Evolutionary conservation across 805 yeast genomes (phyloP).

Genomic region (Metschnikowia proteae): DNA sequence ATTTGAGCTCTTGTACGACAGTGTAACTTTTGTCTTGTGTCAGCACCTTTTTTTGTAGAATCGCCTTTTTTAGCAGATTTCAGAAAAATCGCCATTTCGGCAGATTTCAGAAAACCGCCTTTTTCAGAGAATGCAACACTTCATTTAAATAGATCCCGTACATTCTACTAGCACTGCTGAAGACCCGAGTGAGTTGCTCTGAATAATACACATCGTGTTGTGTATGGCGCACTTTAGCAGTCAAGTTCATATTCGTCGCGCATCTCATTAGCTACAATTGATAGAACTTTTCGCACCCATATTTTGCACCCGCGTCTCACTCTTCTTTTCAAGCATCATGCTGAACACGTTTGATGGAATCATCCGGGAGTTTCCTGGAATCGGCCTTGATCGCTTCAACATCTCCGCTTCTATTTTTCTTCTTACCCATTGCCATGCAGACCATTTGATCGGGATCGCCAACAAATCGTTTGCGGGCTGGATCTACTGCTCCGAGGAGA

Average conservation of each 20-base stretch:
- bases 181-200: no score
- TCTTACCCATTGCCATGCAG: constrained; percentile 54
- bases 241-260: background rate
- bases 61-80: no score
- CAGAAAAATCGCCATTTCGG: no score
- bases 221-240: background rate
- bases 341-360: constrained; percentile 38
- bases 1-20: no score
- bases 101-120: no score
- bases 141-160: no score
- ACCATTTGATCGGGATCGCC: constrained; percentile 49
- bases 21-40: no score
- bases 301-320: constrained; percentile 10
- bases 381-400: constrained; percentile 38
- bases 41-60: no score
- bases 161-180: no score
- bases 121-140: no score
- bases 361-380: constrained; percentile 46
- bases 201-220: no score
- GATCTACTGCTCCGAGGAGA: constrained; percentile 47
- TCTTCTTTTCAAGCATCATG: constrained; percentile 4
- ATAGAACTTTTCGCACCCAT: constrained; percentile 6
- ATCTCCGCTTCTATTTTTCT: constrained; percentile 23
- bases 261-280: background rate
- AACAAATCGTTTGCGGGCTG: constrained; percentile 34